Base-by-base conservation (phyloP, 345 rosid genomes). In the Populus nigra region DNA sequence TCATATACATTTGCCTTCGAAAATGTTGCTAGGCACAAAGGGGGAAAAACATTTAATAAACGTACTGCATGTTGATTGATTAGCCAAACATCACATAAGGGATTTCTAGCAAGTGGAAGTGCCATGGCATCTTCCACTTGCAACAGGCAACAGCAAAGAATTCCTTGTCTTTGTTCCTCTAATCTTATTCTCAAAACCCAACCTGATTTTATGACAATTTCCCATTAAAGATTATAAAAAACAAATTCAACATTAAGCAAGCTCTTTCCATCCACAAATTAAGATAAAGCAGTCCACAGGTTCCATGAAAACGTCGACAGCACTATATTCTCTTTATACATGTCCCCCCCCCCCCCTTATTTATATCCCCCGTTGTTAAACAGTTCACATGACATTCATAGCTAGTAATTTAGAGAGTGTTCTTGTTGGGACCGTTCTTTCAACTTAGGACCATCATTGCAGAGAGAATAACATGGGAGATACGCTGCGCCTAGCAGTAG, bases 401-500 rank as follows among this genome's bases (percentile, higher is more conserved):
- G 6, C 41, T 70, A 16, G 4, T 15, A 25, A 20, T 43, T 65
- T 53, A 12, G 7, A 61, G 47, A 29, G 70, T 63, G 68, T 65
- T 31, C 70, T 55, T 33, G 5, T 69, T 66, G 73, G 79, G 77
- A 55, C 75, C 78, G 17, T 55, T 68, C 61, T 67, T 41, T 68
- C 49, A 39, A 66, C 70, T 79, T 23, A 39, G 53, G 80, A 36
- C 67, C 65, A 65, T 80, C 78, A 71, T 77, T 72, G 8, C 6
- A 45, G 33, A 61, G 35, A 35, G 7, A 59, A 68, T 76, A 83
- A 79, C 61, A 90, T 93, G 91, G 87, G 77, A 77, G 91, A 87
- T 73, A 85, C 74, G 72, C 78, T 90, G 79, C 93, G 88, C 76
- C 79, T 93, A n/a, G 88, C 89, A 25, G 49, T 89, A 66, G 98